Evolutionary conservation across 1,139 yeast genomes (phyloP), one percentile per base, ranked within the genome.

Genomic region (Diutina pseudorugosa): DNA sequence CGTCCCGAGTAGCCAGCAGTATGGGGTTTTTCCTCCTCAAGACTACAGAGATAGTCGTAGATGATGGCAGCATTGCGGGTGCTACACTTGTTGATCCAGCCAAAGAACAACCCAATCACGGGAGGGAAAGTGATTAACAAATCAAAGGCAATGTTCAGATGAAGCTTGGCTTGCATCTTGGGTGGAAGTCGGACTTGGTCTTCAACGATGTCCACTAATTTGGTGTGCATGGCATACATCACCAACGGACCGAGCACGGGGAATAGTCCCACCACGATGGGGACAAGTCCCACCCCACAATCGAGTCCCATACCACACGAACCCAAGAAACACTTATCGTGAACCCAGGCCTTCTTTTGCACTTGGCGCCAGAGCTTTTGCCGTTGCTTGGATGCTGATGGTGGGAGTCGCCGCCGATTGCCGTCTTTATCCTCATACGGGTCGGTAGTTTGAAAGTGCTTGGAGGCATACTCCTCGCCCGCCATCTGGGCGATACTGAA

Each of bases 1-100:
- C 40, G 20, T 2, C 49, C 49, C 23, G 12, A 33, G 19, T 45
- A 45, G 7, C 49, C 40, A 2, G 49, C 23, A 3, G 14, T 7
- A 12, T 45, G 25, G 6, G 11, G 40, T 16, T 27, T 62, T 50
- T 68, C 68, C 40, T 69, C 58, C 0, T 75, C 72, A 53, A 70
- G 59, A 52, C 70, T 66, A n/a, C 66, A 64, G 51, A 80, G 62
- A 55, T 70, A 72, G 25, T 73, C 75, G 63, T 82, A 89, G 7
- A 88, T 73, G 60, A 87, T 61, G 0, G 90, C 89, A 0, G 96
- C 95, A 65, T 90, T 91, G 60, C 96, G 71, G 0, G 96, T 86
- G n/a, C 95, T 86, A 61, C 96, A 86, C 1, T 83, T 86, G 64
- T 87, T 80, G 65, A 91, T 57, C 90, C 95, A 91, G 14, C 87